Conservation (phyloP, 345 rosid species). For the Psidium friedrichsthalianum region DNA sequence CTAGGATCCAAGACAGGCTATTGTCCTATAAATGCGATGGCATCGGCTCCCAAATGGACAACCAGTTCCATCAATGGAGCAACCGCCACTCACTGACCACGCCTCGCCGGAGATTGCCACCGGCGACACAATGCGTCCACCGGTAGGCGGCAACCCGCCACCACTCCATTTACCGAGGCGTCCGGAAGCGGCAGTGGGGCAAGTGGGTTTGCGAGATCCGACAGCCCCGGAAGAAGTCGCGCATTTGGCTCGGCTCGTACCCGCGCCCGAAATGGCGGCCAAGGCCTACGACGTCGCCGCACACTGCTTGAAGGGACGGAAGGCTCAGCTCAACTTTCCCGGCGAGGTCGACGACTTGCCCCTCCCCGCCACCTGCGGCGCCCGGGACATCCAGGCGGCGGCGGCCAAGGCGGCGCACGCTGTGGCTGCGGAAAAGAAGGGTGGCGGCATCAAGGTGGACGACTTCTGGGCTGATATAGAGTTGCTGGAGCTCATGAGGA, state of each 20-base stretch:
- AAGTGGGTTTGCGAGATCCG: constrained; percentile 91
- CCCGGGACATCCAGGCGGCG: constrained; percentile 70
- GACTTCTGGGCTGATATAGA: constrained; percentile 46
- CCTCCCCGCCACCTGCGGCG: constrained; percentile 35
- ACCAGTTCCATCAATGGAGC: not conserved
- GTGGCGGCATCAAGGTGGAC: constrained; percentile 9
- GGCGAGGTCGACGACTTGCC: constrained; percentile 55
- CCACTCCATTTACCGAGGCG: constrained; percentile 62
- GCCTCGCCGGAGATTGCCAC: not conserved
- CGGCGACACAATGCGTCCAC: not conserved
- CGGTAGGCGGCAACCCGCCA: constrained; percentile 34
- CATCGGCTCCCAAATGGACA: not conserved
- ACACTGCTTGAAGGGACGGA: constrained; percentile 52
- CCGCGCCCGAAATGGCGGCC: constrained; percentile 88
- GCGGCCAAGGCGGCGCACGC: constrained; percentile 64
- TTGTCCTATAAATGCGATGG: not conserved
- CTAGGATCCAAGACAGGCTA: not conserved
- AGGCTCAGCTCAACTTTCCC: constrained; percentile 79
- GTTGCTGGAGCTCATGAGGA: not conserved
- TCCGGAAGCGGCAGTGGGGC: constrained; percentile 79
- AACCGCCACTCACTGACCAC: not conserved
- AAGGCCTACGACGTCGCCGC: constrained; percentile 85
- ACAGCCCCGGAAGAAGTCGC: constrained; percentile 74
- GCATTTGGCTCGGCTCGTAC: constrained; percentile 86
- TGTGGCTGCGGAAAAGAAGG: constrained; percentile 6